Base-by-base conservation (phyloP, 306 rosid species). In the Vigna radiata region DNA sequence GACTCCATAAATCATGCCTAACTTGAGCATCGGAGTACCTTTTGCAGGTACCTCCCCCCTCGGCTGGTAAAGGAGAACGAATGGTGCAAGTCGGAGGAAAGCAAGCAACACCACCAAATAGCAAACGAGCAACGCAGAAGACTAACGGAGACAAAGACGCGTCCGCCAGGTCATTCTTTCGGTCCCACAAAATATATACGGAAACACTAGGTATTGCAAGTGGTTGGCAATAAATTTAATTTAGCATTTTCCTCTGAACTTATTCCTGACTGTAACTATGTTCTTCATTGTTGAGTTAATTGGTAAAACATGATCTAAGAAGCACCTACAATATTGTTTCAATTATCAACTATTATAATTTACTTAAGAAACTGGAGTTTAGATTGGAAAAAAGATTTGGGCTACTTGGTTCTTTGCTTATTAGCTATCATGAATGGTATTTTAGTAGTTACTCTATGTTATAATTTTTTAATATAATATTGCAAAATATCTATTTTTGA, bases 191-290 rank as follows among this genome's bases (percentile, higher is more conserved):
- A 19, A 19, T 19, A 19, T 19, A 0, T 19, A 19, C 21, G 0
- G 1, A 19, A 19, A 19, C 21, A 19, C n/a, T 69, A 94, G 98
- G 98, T 94, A 84, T 59, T 70, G 27, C 72, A 59, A 27, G 39
- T 81, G 78, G 21, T 36, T 41, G 74, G 66, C 31, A 21, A 43
- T 70, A 59, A 33, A 41, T 50, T 77, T 79, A 36, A 41, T 50
- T 25, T 79, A 15, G 18, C 37, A 29, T 39, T 41, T 66, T 76
- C n/a, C 44, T 49, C 18, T 52, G 56, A 50, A 33, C 39, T 63
- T 46, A 18, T 68, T 73, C 37, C 43, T 80, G 64, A 69, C 47
- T 29, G n/a, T 10, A 36, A 36, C 15, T 67, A 4, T 66, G 78
- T 59, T 59, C 36, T 21, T 15, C 25, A 37, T 39, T 5, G 70